Conservation (phyloP, 306 rosid genomes). For the Datisca glomerata region DNA sequence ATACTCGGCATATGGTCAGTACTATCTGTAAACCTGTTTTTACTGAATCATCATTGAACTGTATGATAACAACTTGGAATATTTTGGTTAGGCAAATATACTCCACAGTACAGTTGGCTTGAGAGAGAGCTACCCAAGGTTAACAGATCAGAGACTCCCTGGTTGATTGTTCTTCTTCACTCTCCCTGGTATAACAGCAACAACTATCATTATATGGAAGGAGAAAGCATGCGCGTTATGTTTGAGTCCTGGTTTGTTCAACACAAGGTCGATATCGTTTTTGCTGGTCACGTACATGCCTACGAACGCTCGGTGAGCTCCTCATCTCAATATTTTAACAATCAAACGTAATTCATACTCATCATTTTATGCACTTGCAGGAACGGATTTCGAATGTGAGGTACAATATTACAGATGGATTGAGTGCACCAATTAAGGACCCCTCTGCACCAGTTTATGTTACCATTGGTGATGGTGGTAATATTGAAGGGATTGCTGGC, state of each 20-base stretch:
- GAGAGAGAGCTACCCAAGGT: neutral
- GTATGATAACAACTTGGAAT: neutral
- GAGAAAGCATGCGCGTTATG: neutral
- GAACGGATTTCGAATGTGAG: conserved; percentile 10
- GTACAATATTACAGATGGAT: conserved; percentile 16
- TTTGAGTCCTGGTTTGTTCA: neutral
- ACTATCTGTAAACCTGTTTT: neutral
- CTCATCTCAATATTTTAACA: no score
- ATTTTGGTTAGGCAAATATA: neutral
- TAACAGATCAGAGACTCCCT: neutral
- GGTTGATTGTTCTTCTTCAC: conserved; percentile 1
- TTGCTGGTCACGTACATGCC: neutral
- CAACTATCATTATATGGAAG: conserved; percentile 2
- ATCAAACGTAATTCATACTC: neutral
- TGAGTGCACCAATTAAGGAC: conserved; percentile 8
- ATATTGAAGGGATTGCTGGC: conserved; percentile 15
- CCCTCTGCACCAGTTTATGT: conserved; percentile 19
- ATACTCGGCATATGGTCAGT: neutral
- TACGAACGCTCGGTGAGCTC: neutral
- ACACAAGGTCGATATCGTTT: neutral
- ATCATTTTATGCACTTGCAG: neutral
- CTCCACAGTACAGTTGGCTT: neutral
- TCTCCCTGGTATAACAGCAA: neutral
- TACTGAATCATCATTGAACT: neutral
- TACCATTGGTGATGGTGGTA: conserved; percentile 18